Conservation (phyloP, 2,329 filamentous ascomycete species). For the Trichoderma asperellum region DNA sequence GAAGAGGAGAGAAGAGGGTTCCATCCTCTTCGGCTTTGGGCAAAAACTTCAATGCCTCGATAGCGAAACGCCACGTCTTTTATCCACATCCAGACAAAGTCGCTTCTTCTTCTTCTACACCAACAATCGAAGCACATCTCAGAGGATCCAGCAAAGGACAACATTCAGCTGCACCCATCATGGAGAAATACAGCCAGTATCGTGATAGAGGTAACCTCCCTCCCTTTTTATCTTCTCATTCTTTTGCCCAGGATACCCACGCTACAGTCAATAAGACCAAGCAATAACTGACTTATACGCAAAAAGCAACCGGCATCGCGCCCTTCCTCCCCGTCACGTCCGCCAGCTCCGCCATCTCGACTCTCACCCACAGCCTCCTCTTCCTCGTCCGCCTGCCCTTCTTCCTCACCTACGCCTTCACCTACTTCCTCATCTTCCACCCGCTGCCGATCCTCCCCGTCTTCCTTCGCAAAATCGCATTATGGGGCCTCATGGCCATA, state of each 20-base stretch:
- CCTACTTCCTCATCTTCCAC: constrained; percentile 82
- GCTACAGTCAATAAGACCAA: background rate
- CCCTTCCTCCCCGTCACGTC: constrained; percentile 86
- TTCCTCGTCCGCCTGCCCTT: constrained; percentile 82
- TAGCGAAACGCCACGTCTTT: constrained; percentile 18
- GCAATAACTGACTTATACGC: background rate
- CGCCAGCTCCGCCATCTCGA: constrained; percentile 63
- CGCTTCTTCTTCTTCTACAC: background rate
- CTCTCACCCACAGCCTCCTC: constrained; percentile 69
- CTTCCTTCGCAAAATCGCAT: constrained; percentile 73
- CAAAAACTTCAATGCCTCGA: constrained; percentile 27
- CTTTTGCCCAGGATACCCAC: background rate
- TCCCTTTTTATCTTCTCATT: background rate
- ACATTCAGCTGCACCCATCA: constrained; percentile 43
- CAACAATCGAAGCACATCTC: background rate
- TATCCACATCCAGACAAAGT: background rate
- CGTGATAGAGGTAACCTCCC: constrained; percentile 75
- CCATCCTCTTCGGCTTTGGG: constrained; percentile 11
- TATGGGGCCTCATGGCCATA: constrained; percentile 86
- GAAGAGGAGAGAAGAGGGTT: constrained; percentile 19
- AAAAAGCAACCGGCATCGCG: constrained; percentile 85
- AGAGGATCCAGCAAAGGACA: background rate
- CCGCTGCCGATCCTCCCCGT: constrained; percentile 68
- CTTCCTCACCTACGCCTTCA: constrained; percentile 66
- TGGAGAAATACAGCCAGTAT: constrained; percentile 96